Percentiles rank a stretch among this genome's conserved stretches.
Conservation (phyloP, 164 flowering plant genomes). For the Vitis labrusca region DNA sequence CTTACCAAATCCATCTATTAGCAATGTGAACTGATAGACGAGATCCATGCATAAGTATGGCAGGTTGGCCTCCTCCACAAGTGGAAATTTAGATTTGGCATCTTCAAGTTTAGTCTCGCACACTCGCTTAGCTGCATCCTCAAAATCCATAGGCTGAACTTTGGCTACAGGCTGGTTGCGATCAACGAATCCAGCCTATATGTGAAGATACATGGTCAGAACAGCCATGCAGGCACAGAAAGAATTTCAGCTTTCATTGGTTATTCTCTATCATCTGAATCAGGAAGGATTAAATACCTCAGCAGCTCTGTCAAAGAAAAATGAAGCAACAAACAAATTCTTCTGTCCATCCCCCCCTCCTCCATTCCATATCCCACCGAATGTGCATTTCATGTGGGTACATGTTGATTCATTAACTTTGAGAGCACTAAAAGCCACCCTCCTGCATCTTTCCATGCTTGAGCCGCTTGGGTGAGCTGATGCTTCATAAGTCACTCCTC, state of each 20-base stretch:
- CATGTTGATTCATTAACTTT: constrained; percentile 77
- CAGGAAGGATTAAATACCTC: constrained; percentile 52
- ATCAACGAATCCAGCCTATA: constrained; percentile 68
- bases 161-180: constrained; percentile 29
- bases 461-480: constrained; percentile 67
- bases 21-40: constrained; percentile 47
- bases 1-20: constrained; percentile 62
- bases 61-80: constrained; percentile 37
- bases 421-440: constrained; percentile 66
- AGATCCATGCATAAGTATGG: constrained; percentile 67
- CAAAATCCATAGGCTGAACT: constrained; percentile 45
- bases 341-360: constrained; percentile 98
- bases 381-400: constrained; percentile 94
- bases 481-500: constrained; percentile 50
- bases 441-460: constrained; percentile 52
- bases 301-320: constrained; percentile 96
- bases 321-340: constrained; percentile 91
- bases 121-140: constrained; percentile 48
- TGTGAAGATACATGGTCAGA: constrained; percentile 10
- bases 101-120: constrained; percentile 41
- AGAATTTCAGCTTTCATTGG: neutral
- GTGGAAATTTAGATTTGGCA: constrained; percentile 35
- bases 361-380: constrained; percentile 98
- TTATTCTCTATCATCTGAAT: neutral
- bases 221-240: neutral